These are phyloP conservation scores for Xylaria sp. DNA, from an alignment of 2,329 filamentous ascomycete species.

Conservation along the genomic window DNA sequence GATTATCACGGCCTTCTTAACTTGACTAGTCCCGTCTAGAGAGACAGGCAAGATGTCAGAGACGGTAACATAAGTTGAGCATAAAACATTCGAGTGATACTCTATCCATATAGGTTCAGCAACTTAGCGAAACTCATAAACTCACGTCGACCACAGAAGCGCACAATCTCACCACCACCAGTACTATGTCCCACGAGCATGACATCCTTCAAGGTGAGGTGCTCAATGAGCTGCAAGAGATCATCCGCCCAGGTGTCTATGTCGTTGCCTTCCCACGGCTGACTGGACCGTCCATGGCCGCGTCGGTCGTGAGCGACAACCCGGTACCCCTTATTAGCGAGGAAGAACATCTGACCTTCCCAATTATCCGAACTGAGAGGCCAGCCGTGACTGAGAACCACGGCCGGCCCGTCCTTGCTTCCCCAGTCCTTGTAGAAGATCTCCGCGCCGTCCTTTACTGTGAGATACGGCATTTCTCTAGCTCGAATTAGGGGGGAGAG, in stretches of 20 bases:
- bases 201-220: conserved; percentile 10
- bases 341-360: conserved; percentile 21
- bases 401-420: neutral
- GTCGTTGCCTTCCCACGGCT: conserved; percentile 15
- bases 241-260: conserved; percentile 17
- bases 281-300: conserved; percentile 13
- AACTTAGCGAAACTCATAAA: neutral
- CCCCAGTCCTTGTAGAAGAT: conserved; percentile 21
- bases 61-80: neutral
- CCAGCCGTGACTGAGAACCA: conserved; percentile 15
- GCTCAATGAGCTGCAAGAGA: conserved; percentile 16
- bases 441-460: conserved; percentile 13
- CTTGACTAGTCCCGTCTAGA: neutral
- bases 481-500: neutral
- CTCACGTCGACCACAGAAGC: neutral
- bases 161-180: neutral
- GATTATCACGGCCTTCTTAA: conserved; percentile 1
- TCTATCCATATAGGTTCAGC: neutral
- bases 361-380: conserved; percentile 10
- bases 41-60: neutral
- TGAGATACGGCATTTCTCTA: conserved; percentile 6
- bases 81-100: neutral
- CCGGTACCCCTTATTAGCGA: conserved; percentile 7
- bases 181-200: conserved; percentile 12
- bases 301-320: conserved; percentile 11